Conservation (phyloP, 2,329 filamentous ascomycete genomes). For the Paracamarosporium sp. region DNA sequence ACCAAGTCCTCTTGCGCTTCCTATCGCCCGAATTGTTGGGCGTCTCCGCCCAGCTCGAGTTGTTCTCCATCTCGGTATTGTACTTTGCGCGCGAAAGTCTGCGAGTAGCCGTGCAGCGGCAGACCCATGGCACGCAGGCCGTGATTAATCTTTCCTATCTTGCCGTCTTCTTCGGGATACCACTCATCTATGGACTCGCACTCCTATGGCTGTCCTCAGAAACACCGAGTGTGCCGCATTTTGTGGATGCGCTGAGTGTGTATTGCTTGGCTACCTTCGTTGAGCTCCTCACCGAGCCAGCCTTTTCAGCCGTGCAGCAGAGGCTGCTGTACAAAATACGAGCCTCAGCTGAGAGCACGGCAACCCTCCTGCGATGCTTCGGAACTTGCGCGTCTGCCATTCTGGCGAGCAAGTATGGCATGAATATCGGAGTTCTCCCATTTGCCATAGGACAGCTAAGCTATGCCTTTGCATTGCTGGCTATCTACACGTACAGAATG, state of each 20-base stretch:
- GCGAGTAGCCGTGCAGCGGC: constrained; percentile 87
- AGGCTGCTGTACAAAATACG: constrained; percentile 80
- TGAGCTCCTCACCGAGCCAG: constrained; percentile 86
- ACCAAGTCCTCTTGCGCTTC: constrained; percentile 88
- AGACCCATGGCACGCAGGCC: constrained; percentile 68
- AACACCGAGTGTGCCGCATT: constrained; percentile 66
- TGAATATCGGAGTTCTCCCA: constrained; percentile 77
- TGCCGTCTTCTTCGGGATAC: constrained; percentile 71
- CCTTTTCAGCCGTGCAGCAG: constrained; percentile 86
- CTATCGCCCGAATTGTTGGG: constrained; percentile 86
- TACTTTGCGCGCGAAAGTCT: constrained; percentile 94
- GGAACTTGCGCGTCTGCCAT: constrained; percentile 75
- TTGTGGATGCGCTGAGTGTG: constrained; percentile 62
- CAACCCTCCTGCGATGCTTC: constrained; percentile 78
- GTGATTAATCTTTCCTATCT: constrained; percentile 90
- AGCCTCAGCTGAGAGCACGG: constrained; percentile 81
- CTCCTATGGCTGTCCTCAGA: constrained; percentile 68
- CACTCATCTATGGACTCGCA: constrained; percentile 70
- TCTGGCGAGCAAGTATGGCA: constrained; percentile 61
- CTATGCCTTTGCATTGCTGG: constrained; percentile 73
- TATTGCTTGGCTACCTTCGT: constrained; percentile 67
- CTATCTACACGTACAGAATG: constrained; percentile 73
- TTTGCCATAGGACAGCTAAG: constrained; percentile 87
- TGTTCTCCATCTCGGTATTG: constrained; percentile 90
- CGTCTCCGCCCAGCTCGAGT: constrained; percentile 86